phyloP scores from a whole-genome alignment of 371 early-diverging fungal genomes.

The Saksenaea oblongispora region DNA sequence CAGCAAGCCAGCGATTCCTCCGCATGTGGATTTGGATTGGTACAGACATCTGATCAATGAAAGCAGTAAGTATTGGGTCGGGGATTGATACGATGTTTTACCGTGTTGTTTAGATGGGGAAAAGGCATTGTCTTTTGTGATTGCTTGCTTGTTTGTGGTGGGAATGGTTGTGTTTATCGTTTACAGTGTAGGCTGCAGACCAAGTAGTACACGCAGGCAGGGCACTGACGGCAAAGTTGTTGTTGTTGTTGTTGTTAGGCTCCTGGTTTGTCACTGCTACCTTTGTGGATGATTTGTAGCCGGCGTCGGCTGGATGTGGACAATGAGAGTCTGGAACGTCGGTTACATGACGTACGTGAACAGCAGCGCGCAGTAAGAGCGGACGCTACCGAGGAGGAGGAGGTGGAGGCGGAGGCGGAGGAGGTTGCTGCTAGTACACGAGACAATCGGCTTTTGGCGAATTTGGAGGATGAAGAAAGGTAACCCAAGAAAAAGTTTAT shows the following conservation, averaged over 20 bases:
- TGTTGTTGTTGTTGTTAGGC: conserved; percentile 24
- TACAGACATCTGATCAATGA: conserved; percentile 35
- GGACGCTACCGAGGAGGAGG: conserved; percentile 31
- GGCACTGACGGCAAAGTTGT: background rate
- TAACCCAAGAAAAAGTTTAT: conserved; percentile 2
- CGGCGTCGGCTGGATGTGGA: conserved; percentile 25
- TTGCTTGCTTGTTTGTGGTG: conserved; percentile 47
- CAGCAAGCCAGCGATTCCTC: conserved; percentile 28
- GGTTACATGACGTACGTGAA: conserved; percentile 25
- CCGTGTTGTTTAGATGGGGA: conserved; percentile 47
- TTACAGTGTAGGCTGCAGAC: conserved; percentile 45
- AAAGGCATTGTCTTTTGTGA: conserved; percentile 50
- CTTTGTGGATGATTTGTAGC: conserved; percentile 35
- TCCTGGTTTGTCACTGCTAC: conserved; percentile 44
- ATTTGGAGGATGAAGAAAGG: conserved; percentile 45
- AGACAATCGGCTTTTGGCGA: conserved; percentile 40
- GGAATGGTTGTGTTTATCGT: conserved; percentile 52
- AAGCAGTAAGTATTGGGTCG: conserved; percentile 44
- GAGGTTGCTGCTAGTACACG: too few species aligned
- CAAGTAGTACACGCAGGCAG: background rate
- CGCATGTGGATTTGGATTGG: conserved; percentile 46
- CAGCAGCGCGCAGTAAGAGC: conserved; percentile 33
- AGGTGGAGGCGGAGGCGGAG: too few species aligned
- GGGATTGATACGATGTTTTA: too few species aligned
- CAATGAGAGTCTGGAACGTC: conserved; percentile 22